Conservation (phyloP, 768 basidiomycete genomes). For the Clitopilus hobsonii region DNA sequence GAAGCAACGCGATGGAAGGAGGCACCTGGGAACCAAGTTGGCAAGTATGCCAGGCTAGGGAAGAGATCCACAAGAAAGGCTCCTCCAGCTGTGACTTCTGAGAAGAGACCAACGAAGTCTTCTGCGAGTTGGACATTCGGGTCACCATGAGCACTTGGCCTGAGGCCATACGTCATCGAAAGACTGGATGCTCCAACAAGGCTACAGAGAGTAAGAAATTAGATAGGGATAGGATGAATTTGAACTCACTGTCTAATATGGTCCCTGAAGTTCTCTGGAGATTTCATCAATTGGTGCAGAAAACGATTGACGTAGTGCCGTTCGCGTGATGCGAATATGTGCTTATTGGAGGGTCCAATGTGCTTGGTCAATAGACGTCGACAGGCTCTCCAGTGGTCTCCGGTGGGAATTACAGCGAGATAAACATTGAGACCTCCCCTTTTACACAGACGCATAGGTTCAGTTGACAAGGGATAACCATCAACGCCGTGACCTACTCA, state of each 20-base stretch:
- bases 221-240: too few species aligned
- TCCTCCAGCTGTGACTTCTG: constrained; percentile 10
- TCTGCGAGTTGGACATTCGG: constrained; percentile 16
- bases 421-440: too few species aligned
- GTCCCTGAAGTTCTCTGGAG: constrained; percentile 13
- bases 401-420: too few species aligned
- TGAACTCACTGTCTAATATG: constrained; percentile 16
- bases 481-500: too few species aligned
- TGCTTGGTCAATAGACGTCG: constrained; percentile 20
- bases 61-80: constrained; percentile 13
- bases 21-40: constrained; percentile 13
- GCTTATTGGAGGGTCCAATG: constrained; percentile 13
- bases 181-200: constrained; percentile 17
- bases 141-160: constrained; percentile 14
- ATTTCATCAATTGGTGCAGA: constrained; percentile 13
- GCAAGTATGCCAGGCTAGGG: constrained; percentile 9
- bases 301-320: constrained; percentile 16
- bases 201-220: too few species aligned
- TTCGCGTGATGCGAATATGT: constrained; percentile 16
- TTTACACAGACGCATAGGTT: too few species aligned
- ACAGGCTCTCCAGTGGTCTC: constrained; percentile 26
- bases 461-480: too few species aligned
- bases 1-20: constrained; percentile 5
- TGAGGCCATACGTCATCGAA: constrained; percentile 17
- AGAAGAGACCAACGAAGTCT: constrained; percentile 9